These are phyloP conservation scores for Chytridium lagenaria DNA, from an alignment of 371 early-diverging fungal species.

Conservation along the genomic window DNA sequence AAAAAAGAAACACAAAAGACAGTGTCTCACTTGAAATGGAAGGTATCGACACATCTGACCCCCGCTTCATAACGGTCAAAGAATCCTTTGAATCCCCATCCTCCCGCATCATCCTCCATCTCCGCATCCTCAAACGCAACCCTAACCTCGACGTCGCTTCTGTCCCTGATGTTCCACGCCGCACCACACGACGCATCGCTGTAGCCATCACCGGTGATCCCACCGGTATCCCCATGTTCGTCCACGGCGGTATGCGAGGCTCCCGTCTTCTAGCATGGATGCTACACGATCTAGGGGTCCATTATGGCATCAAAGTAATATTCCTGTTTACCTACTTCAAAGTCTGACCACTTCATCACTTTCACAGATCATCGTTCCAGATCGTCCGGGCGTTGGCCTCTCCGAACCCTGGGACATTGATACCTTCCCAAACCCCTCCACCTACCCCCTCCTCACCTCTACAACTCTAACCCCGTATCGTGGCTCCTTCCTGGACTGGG, in stretches of 20 bases:
- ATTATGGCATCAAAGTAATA: constrained; percentile 10
- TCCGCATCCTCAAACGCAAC: constrained; percentile 1
- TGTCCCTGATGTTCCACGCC: neutral
- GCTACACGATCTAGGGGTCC: constrained; percentile 10
- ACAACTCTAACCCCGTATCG: neutral
- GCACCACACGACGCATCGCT: constrained; percentile 11
- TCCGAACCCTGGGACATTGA: constrained; percentile 22
- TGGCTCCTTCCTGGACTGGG: constrained; percentile 13
- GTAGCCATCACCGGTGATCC: constrained; percentile 17
- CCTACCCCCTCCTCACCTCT: neutral
- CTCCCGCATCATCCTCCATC: constrained; percentile 19
- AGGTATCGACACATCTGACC: neutral
- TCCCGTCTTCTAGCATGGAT: constrained; percentile 5
- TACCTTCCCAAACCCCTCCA: neutral
- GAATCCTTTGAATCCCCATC: neutral
- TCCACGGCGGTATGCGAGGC: constrained; percentile 6
- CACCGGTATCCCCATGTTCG: constrained; percentile 7
- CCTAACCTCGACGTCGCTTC: neutral
- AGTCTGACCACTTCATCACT: no score
- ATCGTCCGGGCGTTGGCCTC: constrained; percentile 14
- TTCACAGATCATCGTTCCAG: constrained; percentile 7
- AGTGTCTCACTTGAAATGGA: neutral
- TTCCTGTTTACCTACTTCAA: neutral
- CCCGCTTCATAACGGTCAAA: constrained; percentile 7
- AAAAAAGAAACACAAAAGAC: neutral